These are phyloP conservation scores for Globisporangium polare DNA, from an alignment of 352 stramenopile species.

Conservation along the genomic window DNA sequence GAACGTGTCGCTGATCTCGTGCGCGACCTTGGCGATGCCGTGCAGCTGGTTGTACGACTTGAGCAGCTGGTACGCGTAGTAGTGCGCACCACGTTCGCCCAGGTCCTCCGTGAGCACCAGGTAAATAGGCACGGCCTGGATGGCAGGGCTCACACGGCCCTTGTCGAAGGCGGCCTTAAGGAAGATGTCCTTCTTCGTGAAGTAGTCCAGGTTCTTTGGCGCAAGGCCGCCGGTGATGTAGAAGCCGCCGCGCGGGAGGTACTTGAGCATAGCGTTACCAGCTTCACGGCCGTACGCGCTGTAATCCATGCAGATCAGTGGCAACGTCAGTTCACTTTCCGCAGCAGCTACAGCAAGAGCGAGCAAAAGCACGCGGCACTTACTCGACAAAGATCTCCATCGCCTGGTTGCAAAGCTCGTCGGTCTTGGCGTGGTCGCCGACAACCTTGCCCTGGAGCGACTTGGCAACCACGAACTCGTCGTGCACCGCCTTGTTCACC, in stretches of 20 bases:
- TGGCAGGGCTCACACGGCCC: conserved; percentile 77
- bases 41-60: conserved; percentile 49
- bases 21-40: conserved; percentile 29
- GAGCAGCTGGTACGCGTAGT: conserved; percentile 79
- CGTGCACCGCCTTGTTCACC: conserved; percentile 77
- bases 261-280: conserved; percentile 93
- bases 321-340: background rate
- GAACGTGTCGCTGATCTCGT: conserved; percentile 30
- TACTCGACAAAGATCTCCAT: conserved; percentile 95
- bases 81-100: conserved; percentile 87
- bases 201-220: conserved; percentile 95
- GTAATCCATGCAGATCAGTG: conserved; percentile 7
- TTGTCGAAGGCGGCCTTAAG: conserved; percentile 86
- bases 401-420: conserved; percentile 82
- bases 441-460: conserved; percentile 80
- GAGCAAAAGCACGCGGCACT: conserved; percentile 5
- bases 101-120: conserved; percentile 90
- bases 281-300: conserved; percentile 94
- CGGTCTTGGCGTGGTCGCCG: conserved; percentile 83
- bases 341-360: background rate
- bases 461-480: conserved; percentile 52
- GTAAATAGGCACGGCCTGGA: conserved; percentile 82
- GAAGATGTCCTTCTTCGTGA: conserved; percentile 82
- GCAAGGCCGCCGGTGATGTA: conserved; percentile 97
- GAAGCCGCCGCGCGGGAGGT: conserved; percentile 93